These are phyloP conservation scores for bread wheat (Triticum aestivum) DNA, from an alignment of 176 grass and related monocot species.

Conservation along the genomic window IWGSC_CS_RefSeq_v2.1 NC_057795.1:99130793-99131292, in stretches of 20 bases:
- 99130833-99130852: background rate
- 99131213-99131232: background rate
- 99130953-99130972: slow-evolving; percentile 32
- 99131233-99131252: background rate
- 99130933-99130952: background rate
- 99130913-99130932: slow-evolving; percentile 27
- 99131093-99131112: background rate
- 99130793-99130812: background rate
- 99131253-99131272: background rate
- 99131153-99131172: background rate
- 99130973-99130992: slow-evolving; percentile 20
- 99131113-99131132: slow-evolving; percentile 20
- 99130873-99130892: background rate
- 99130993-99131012: slow-evolving; percentile 33
- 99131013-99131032: slow-evolving; percentile 31
- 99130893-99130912: background rate
- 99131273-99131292: background rate
- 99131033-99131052: background rate
- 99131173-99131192: background rate
- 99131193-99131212: background rate
- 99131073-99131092: background rate
- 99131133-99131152: background rate
- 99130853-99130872: too few relatives aligned
- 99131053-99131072: too few relatives aligned
- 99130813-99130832: background rate